A percentile compares a stretch with the other conserved stretches of the same genome.
These are phyloP conservation scores for Xerocomus potaroensis DNA, from an alignment of 768 basidiomycete species.

Conservation along the genomic window DNA sequence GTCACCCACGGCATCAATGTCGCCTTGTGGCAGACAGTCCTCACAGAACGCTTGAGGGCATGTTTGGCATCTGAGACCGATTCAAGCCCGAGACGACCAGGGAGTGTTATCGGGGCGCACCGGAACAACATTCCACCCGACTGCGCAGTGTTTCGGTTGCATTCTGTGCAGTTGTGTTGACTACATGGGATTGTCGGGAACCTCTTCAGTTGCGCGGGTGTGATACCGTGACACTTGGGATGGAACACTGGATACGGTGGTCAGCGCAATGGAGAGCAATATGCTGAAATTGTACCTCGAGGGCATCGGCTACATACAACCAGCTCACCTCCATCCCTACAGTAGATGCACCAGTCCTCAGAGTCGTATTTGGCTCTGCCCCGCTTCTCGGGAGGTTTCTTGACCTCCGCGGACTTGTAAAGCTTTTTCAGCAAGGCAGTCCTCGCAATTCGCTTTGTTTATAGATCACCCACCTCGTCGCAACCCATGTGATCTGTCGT, in stretches of 20 bases:
- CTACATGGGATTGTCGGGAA: slow-evolving; percentile 34
- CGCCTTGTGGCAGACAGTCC: slow-evolving; percentile 51
- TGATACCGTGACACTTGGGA: slow-evolving; percentile 41
- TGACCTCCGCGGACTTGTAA: slow-evolving; percentile 12
- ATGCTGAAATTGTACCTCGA: slow-evolving; percentile 39
- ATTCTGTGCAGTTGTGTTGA: slow-evolving; percentile 49
- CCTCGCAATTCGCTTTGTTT: not conserved
- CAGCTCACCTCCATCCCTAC: slow-evolving; percentile 56
- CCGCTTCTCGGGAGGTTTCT: slow-evolving; percentile 29
- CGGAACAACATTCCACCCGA: slow-evolving; percentile 58
- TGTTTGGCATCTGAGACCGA: slow-evolving; percentile 45
- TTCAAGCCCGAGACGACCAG: slow-evolving; percentile 3
- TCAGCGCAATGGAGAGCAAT: not conserved
- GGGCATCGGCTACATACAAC: slow-evolving; percentile 48
- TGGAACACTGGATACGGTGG: slow-evolving; percentile 46
- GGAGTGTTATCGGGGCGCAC: slow-evolving; percentile 25
- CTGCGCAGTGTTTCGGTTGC: slow-evolving; percentile 40
- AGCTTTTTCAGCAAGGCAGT: slow-evolving; percentile 5
- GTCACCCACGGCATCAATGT: slow-evolving; percentile 51
- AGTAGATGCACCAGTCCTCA: slow-evolving; percentile 58
- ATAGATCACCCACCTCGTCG: slow-evolving; percentile 21
- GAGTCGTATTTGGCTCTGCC: slow-evolving; percentile 39
- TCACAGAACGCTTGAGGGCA: slow-evolving; percentile 59
- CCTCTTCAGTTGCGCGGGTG: slow-evolving; percentile 25
- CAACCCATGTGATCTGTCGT: slow-evolving; percentile 27